Conservation (phyloP, 495 filamentous ascomycete genomes). For the Tricharina praecox region DNA sequence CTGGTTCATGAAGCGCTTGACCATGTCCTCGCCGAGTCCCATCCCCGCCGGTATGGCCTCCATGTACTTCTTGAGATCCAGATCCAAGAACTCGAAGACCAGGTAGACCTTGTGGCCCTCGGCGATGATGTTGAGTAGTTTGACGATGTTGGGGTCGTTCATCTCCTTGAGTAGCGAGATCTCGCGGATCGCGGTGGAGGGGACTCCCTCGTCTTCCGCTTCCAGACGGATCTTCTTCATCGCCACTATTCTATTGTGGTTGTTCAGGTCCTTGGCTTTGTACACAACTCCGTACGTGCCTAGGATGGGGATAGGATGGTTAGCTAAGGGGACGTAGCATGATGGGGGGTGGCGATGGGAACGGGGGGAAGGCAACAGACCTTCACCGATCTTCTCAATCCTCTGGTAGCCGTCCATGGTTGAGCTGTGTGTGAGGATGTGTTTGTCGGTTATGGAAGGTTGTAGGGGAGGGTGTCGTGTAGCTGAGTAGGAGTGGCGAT, state of each 20-base stretch:
- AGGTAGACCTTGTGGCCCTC: slow-evolving; percentile 94
- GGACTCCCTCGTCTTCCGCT: slow-evolving; percentile 92
- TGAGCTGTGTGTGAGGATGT: too few species aligned
- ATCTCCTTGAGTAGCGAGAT: slow-evolving; percentile 95
- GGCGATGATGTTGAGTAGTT: slow-evolving; percentile 82
- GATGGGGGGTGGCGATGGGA: slow-evolving; percentile 1
- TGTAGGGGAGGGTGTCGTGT: too few species aligned
- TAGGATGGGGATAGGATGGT: too few species aligned
- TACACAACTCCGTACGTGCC: slow-evolving; percentile 89
- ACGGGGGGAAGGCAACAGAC: slow-evolving; percentile 33
- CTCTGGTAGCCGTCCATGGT: slow-evolving; percentile 98
- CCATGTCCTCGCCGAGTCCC: slow-evolving; percentile 76
- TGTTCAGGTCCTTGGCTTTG: slow-evolving; percentile 68
- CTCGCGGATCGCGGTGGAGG: slow-evolving; percentile 83
- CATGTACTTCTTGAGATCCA: slow-evolving; percentile 98
- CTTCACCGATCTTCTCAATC: slow-evolving; percentile 98
- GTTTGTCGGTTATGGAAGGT: too few species aligned
- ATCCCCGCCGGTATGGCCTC: slow-evolving; percentile 78
- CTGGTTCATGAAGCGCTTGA: slow-evolving; percentile 96
- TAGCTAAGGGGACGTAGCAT: neutral
- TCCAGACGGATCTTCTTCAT: slow-evolving; percentile 98
- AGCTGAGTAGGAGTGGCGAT: too few species aligned
- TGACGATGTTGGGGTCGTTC: slow-evolving; percentile 87
- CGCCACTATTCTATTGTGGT: slow-evolving; percentile 69
- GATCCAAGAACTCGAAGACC: slow-evolving; percentile 85